Evolutionary conservation across 2,329 filamentous ascomycete genomes (phyloP), one percentile per base, ranked within the genome.

Genomic region (Exutisphaerella laricina): DNA sequence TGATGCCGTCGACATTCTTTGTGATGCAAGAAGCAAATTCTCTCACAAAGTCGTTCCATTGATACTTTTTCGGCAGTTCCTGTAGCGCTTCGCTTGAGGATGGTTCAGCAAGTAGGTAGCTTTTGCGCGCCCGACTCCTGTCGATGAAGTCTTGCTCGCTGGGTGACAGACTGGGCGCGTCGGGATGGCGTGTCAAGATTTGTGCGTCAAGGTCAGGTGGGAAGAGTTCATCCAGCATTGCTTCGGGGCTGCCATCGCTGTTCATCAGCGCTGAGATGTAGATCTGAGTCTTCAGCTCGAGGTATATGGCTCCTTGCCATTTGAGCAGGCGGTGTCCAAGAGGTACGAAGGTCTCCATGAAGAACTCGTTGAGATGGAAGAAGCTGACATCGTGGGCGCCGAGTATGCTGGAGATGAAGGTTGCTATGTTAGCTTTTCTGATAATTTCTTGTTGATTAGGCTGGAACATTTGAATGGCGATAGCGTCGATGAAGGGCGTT

Each of bases 221-320:
- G 53, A 84, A 83, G 0, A 82, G 62, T 39, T 79, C 73, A 42
- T 76, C 71, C 20, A 83, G 62, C 20, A 80, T 67, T 30, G 79
- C 72, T 14, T 77, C 73, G 36, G 73, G 72, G 2, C 70, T 68
- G 20, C 70, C 71, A 41, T 79, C 72, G 30, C 71, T 72, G 54
- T 73, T 75, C 50, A 76, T 73, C 55, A 79, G 68, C 3, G 76
- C 75, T 3, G 77, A 78, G 43, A 83, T 78, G 54, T 80, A 83
- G 10, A 79, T 78, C 58, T 83, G 80, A 1, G 80, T 82, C 62
- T 84, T 84, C 13, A 84, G 63, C 48, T 82, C 79, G 10, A 83
- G 68, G 51, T 75, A 80, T 18, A 84, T 65, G 10, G 74, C 71
- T 2, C 75, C 77, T 53, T 81, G 78, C 47, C 73, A 75, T 53